Base-by-base conservation (phyloP, 2,329 filamentous ascomycete genomes). In the Pyricularia sp. region DNA sequence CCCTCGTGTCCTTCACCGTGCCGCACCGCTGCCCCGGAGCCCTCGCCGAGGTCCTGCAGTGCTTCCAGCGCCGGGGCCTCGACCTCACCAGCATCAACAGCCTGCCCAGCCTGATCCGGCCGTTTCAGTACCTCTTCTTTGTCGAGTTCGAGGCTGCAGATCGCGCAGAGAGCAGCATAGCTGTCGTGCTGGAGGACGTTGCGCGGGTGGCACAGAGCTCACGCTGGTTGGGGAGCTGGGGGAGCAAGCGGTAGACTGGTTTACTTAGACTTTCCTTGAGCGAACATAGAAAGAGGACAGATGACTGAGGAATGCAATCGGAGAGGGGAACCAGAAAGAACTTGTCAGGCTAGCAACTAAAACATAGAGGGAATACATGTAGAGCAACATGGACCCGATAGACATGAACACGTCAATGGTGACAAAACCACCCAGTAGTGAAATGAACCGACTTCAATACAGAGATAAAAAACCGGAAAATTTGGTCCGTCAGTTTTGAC, bases 121-220 rank as follows among this genome's bases (percentile, higher is more conserved):
- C 91, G 25, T 98, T 97, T 87, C 89, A 96, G 77, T 98, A 98
- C 80, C 86, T 97, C 55, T 97, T 98, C 81, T 94, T 98, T 76
- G 89, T 97, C 33, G 94, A 98, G 82, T 93, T 97, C 74, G 91
- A 1, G 84, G 87, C 76, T 80, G 79, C 72, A 77, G 69, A 77
- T 28, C 58, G 59, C 25, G 67, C 28, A 2, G 23, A 28, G 28
- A 36, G 33, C 25, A 68, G 83, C 70, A 89, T 93, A 20, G 83
- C 86, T 70, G 79, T 79, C 26, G 90, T 88, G 30, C 78, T 94
- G 76, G 80, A 80, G 67, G 85, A 85, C 71, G 81, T 93, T 72
- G 80, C 79, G 1, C 77, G 76, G 33, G 85, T 88, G 71, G 87
- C 88, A n/a, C 81, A 86, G 77, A 83, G 79, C 65, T 90, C 85